These are phyloP conservation scores for Tricholoma saponaceum DNA, from an alignment of 768 basidiomycete genomes.

Conservation along the genomic window DNA sequence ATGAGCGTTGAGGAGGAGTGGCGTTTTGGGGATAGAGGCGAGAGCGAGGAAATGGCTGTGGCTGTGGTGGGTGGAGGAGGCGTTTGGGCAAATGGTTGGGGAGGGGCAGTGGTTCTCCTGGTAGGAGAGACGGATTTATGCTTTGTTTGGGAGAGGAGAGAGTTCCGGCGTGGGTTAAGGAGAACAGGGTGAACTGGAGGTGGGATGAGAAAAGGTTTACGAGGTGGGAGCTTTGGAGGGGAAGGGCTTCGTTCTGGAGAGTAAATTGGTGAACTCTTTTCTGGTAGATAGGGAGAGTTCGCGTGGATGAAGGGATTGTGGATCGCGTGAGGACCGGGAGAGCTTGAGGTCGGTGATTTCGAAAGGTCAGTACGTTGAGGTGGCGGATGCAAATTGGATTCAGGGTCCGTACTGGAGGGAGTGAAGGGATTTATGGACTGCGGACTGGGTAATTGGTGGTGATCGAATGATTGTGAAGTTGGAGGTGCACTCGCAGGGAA, in stretches of 20 bases:
- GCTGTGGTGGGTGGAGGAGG: not conserved
- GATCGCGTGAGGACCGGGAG: constrained; percentile 13
- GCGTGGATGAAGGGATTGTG: constrained; percentile 39
- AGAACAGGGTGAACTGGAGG: not conserved
- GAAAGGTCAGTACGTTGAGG: constrained; percentile 2
- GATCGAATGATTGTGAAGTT: not conserved
- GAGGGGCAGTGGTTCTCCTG: not conserved
- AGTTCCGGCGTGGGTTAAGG: constrained; percentile 29
- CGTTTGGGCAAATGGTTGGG: not conserved
- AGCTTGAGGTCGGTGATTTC: constrained; percentile 2
- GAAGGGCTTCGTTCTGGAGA: not conserved
- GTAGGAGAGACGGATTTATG: not conserved
- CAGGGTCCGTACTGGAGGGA: not conserved
- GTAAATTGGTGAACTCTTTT: not conserved
- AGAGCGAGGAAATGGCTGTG: not conserved
- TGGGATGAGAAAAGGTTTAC: constrained; percentile 29
- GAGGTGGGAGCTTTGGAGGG: constrained; percentile 35
- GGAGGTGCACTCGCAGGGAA: not conserved
- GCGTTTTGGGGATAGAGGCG: constrained; percentile 26
- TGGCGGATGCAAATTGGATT: constrained; percentile 7
- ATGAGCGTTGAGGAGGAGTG: constrained; percentile 65
- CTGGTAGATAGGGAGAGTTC: constrained; percentile 7
- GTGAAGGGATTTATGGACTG: not conserved
- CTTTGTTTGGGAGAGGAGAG: constrained; percentile 8
- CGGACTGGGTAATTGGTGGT: not conserved